Base-by-base conservation (phyloP, 2,329 filamentous ascomycete species). In the Fusarium sp. region DNA sequence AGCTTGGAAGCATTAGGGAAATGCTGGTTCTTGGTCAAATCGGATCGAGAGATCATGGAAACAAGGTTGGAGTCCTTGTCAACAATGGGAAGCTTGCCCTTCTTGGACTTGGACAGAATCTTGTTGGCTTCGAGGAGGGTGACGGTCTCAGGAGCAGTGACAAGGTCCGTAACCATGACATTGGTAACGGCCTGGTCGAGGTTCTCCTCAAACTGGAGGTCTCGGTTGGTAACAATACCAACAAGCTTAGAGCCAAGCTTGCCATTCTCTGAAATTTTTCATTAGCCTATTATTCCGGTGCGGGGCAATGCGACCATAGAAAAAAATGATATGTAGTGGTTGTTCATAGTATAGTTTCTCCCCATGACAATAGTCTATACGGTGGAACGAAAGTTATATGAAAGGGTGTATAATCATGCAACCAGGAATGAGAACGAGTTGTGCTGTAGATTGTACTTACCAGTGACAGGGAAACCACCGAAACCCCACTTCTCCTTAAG, bases 331-430 rank as follows among this genome's bases (percentile, higher is more conserved):
- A 72, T 63, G 34, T 62, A 61, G 51, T 63, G 69, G 67, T 72
- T 70, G 64, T 66, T 83, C 80, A 79, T 79, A 77, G 73, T 77
- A 79, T 72, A 70, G 59, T 65, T 71, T 83, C 61, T 97, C 94
- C 93, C 89, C 94, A 97, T 86, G 88, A 93, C 92, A 88, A 67
- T 71, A 66, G 91, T 92, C 92, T 89, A 91, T 97, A 88, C 93
- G 94, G 96, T 95, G 95, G 96, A 99, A 99, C 96, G 96, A 99
- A 99, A 99, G 96, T 98, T 98, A 98, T 92, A 89, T 84, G 83
- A 86, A 87, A 85, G 83, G 87, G 86, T 89, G 87, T 88, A 87
- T 93, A 96, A 97, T 97, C 93, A 94, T 83, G 79, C 75, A 83
- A 84, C 79, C 77, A 74, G 64, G 40, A 29, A 54, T 45, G 40